phyloP scores from a whole-genome alignment of 2,329 filamentous ascomycete species.

The Didymellaceae sp. region DNA sequence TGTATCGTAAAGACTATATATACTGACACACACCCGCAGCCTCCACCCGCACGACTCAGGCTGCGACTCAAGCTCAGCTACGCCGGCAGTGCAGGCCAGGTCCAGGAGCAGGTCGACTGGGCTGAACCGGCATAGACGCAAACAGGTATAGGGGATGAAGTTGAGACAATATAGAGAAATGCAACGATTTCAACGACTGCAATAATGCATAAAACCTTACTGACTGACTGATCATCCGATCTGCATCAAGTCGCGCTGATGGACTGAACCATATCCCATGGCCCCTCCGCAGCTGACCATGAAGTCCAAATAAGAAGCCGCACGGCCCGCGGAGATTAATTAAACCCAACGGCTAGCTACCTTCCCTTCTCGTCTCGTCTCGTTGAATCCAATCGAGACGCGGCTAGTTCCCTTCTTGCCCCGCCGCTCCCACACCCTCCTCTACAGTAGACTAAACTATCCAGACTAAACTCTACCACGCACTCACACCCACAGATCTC shows the following conservation, averaged over 20 bases:
- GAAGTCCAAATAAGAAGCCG: constrained; percentile 9
- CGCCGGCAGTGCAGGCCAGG: constrained; percentile 69
- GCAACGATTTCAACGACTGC: constrained; percentile 10
- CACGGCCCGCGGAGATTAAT: constrained; percentile 6
- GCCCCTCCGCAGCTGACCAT: not conserved
- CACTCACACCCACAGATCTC: too few relatives aligned
- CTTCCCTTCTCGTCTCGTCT: too few relatives aligned
- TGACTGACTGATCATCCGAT: too few relatives aligned
- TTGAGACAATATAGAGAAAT: constrained; percentile 10
- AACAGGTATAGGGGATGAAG: not conserved
- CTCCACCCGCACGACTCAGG: constrained; percentile 71
- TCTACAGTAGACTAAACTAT: too few relatives aligned
- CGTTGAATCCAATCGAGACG: too few relatives aligned
- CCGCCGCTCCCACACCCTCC: too few relatives aligned
- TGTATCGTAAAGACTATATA: not conserved
- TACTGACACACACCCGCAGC: constrained; percentile 58
- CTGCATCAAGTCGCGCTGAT: too few relatives aligned
- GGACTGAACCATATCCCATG: too few relatives aligned
- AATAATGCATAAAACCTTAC: too few relatives aligned
- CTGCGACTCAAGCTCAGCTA: constrained; percentile 87
- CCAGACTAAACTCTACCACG: too few relatives aligned
- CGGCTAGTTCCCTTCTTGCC: too few relatives aligned
- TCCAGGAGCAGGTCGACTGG: constrained; percentile 97
- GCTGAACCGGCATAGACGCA: constrained; percentile 69
- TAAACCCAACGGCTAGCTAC: too few relatives aligned